A percentile compares a stretch with the other conserved stretches of the same genome.
These are phyloP conservation scores for Picea glauca DNA, from an alignment of 75 land plant species.

Conservation along the genomic window DNA sequence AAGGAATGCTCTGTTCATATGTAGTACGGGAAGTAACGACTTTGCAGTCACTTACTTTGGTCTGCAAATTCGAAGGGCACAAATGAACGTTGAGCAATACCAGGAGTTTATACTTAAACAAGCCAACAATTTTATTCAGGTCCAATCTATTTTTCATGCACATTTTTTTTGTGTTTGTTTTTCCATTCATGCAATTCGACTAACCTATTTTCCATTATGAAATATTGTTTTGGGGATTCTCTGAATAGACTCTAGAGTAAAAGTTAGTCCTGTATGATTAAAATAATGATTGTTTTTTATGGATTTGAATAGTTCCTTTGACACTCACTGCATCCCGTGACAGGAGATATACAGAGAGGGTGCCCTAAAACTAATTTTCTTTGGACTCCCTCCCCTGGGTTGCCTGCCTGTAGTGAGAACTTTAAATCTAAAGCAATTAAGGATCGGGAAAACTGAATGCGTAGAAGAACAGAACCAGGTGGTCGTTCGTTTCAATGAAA, in stretches of 20 bases:
- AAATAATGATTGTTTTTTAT: too few relatives aligned
- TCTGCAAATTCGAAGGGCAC: constrained; percentile 11
- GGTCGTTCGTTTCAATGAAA: constrained; percentile 34
- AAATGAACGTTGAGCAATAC: constrained; percentile 26
- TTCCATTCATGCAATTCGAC: too few relatives aligned
- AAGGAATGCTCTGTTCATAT: constrained; percentile 34
- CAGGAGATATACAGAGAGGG: constrained; percentile 40
- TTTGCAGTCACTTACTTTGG: constrained; percentile 29
- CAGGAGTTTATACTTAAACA: constrained; percentile 31
- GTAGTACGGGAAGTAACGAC: constrained; percentile 70
- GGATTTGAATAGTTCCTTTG: too few relatives aligned
- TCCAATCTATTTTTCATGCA: too few relatives aligned
- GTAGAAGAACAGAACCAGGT: constrained; percentile 24
- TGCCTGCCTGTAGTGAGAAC: constrained; percentile 44
- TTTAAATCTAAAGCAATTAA: constrained; percentile 1
- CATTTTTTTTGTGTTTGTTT: too few relatives aligned
- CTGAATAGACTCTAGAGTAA: too few relatives aligned
- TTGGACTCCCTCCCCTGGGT: constrained; percentile 61
- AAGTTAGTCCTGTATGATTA: too few relatives aligned
- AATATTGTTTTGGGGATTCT: too few relatives aligned
- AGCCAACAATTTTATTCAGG: constrained; percentile 19
- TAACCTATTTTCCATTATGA: too few relatives aligned
- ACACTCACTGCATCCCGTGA: too few relatives aligned
- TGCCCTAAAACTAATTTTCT: constrained; percentile 47
- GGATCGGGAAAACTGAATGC: constrained; percentile 23